These are phyloP conservation scores for Oidiodendron maius DNA, from an alignment of 495 filamentous ascomycete genomes.

Conservation along the genomic window DNA sequence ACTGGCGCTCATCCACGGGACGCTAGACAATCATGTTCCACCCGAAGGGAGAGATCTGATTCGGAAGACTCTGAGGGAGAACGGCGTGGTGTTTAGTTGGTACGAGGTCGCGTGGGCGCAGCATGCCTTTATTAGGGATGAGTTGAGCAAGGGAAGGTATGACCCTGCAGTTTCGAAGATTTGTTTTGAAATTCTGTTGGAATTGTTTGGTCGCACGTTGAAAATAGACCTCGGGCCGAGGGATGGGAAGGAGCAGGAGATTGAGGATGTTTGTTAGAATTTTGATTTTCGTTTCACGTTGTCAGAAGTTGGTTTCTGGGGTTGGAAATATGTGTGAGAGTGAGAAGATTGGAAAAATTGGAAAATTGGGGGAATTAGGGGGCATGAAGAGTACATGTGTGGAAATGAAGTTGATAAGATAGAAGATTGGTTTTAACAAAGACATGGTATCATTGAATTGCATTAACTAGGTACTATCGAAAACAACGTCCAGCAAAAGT, in stretches of 20 bases:
- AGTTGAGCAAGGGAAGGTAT: constrained; percentile 87
- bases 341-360: no score
- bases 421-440: no score
- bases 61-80: constrained; percentile 71
- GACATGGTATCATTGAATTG: no score
- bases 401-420: no score
- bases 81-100: constrained; percentile 69
- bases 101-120: constrained; percentile 91
- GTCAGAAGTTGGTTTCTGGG: no score
- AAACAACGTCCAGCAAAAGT: no score
- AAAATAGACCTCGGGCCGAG: constrained; percentile 66
- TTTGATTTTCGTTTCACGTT: no score
- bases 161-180: constrained; percentile 80
- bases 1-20: constrained; percentile 78
- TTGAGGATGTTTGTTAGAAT: constrained; percentile 58
- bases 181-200: constrained; percentile 88
- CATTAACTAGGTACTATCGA: no score
- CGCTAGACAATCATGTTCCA: constrained; percentile 86
- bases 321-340: no score
- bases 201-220: constrained; percentile 75
- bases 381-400: no score
- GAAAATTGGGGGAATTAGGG: no score
- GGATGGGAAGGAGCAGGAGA: constrained; percentile 38
- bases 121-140: constrained; percentile 93
- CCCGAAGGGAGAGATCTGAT: constrained; percentile 82